Base-by-base conservation (phyloP, 768 basidiomycete genomes). In the Psilocybe cubensis region DNA sequence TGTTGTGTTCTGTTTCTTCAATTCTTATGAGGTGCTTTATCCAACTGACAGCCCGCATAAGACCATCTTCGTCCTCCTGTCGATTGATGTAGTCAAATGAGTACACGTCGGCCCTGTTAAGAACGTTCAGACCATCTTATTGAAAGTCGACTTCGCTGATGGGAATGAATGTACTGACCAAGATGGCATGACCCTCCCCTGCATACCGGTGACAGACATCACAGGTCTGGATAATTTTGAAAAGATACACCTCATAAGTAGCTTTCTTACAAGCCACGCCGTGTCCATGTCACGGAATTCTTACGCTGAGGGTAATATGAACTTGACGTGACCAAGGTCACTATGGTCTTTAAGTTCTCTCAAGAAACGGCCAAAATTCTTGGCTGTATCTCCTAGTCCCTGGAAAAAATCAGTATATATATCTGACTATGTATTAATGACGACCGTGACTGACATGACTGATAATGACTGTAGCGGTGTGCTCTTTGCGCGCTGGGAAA, bases 401-500 rank as follows among this genome's bases (percentile, higher is more conserved):
- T 92, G 63, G 5, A 41, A 35, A 6, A 25, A 24, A 18, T 20
- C 12, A 40, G 14, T 24, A 17, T n/a, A n/a, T 1, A 12, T 35
- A 17, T 18, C 3, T 23, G 3, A 33, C 33, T 9, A n/a, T 14
- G 29, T 41, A 17, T 23, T 11, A 45, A 4, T 21, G 10, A 4
- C 41, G 47, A 31, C 11, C 52, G 44, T 8, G 48, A 57, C 88
- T 59, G 67, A 93, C 93, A 80, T 96, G 94, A 20, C 92, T 73
- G 70, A 96, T 93, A 63, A 96, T 88, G 58, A 95, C 83, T 0
- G 92, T 94, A 10, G 91, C 89, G 6, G 88, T 87, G 70, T 96
- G 94, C 59, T 81, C 83, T 38, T 75, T 68, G 40, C 76, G 68
- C 9, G 89, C 77, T 23, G 80, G 74, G 23, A 87, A 74, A 29